Base-by-base conservation (phyloP, 495 filamentous ascomycete genomes). In the Monascus purpureus region DNA sequence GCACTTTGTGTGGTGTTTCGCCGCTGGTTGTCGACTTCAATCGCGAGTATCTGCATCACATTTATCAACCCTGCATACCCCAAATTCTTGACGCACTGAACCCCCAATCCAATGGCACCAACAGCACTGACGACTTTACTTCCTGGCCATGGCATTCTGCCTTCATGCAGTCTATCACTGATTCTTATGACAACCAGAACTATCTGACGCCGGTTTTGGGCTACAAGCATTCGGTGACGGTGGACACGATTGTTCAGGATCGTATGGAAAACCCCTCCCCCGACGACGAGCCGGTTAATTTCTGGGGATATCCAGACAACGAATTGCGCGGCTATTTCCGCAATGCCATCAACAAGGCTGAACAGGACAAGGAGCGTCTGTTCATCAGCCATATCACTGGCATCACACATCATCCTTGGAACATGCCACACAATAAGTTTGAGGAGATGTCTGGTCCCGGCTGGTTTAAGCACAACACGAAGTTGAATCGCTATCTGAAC, bases 51-150 rank as follows among this genome's bases (percentile, higher is more conserved):
- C 35, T 47, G 24, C 35, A 53, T 22, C 53, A 57, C 12, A 58
- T 61, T 22, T 63, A 64, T 29, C 53, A 64, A 36, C 60, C 60
- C 1, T 64, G 60, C 35, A 41, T 63, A 17, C 49, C 59, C 2
- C 59, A 62, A 8, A 40, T 64, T 15, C 30, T 64, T 4, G 39
- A 43, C 9, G 43, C 54, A 8, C 38, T 64, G 22, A 47, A 50
- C 17, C 23, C 38, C n/a, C 26, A 51, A 27, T 39, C 19, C 42
- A 54, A 46, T 49, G 33, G 13, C 25, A 38, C 41, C n/a, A 39
- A 44, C 13, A 47, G 30, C 8, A 36, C 34, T 7, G 25, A 50
- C 8, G 39, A 53, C 17, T 40, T 29, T 25, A 40, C 33, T 1
- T 53, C 59, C 11, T 36, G 47, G 35, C 47, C 49, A 6, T 63